Evolutionary conservation across 2,329 filamentous ascomycete genomes (phyloP).

Genomic region (Daldinia sp.): DNA sequence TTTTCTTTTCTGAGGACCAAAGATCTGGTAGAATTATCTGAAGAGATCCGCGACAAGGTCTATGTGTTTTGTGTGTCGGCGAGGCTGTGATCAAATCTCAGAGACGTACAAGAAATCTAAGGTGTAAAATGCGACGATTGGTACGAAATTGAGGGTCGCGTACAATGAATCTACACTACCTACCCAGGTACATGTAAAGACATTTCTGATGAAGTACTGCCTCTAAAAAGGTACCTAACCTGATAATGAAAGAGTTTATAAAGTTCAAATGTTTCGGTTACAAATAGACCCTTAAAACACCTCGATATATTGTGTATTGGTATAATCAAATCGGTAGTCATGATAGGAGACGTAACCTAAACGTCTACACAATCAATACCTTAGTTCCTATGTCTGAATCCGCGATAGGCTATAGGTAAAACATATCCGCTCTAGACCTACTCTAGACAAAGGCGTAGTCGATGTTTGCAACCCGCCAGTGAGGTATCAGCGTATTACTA

Average conservation of each 20-base stretch:
- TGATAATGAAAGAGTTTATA: not conserved
- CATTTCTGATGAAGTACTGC: not conserved
- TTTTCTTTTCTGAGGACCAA: constrained; percentile 16
- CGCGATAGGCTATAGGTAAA: constrained; percentile 6
- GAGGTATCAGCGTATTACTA: constrained; percentile 33
- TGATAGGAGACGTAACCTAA: not conserved
- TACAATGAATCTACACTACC: not conserved
- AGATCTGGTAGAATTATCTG: constrained; percentile 22
- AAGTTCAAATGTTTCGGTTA: not conserved
- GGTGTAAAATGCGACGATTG: not conserved
- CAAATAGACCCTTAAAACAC: too few species aligned
- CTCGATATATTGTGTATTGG: not conserved
- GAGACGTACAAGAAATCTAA: not conserved
- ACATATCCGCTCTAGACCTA: not conserved
- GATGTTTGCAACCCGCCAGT: constrained; percentile 14
- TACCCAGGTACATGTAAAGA: not conserved
- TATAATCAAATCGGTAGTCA: not conserved
- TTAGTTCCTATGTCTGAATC: constrained; percentile 4
- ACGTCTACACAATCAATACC: not conserved
- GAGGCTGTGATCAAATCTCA: constrained; percentile 2
- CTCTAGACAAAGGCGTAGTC: constrained; percentile 17
- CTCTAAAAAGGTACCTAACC: not conserved
- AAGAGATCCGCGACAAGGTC: constrained; percentile 16
- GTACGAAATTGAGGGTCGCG: constrained; percentile 3
- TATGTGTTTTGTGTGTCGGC: constrained; percentile 16